Conservation (phyloP, 2,329 filamentous ascomycete genomes). For the Scedosporium aurantiacum region DNA sequence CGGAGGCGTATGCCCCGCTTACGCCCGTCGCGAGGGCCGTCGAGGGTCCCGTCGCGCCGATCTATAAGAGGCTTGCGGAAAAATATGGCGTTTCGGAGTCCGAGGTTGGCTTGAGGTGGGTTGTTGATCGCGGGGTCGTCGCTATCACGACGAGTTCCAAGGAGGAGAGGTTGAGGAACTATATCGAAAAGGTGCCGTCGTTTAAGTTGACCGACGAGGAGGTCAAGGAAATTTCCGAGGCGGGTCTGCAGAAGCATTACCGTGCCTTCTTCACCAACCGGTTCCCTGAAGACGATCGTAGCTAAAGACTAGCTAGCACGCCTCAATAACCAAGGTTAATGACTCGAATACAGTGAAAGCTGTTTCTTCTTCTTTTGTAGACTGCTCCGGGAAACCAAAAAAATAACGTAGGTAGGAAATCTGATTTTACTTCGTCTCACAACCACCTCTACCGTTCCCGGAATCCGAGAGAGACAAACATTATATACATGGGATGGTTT, state of each 20-base stretch:
- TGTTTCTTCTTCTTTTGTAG: neutral
- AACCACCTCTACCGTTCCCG: constrained; percentile 2
- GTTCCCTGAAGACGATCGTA: constrained; percentile 40
- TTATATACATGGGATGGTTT: constrained; percentile 3
- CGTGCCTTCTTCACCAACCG: constrained; percentile 46
- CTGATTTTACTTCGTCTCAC: neutral
- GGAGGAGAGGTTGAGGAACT: constrained; percentile 45
- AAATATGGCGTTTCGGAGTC: constrained; percentile 48
- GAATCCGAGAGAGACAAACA: constrained; percentile 5
- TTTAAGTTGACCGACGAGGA: constrained; percentile 52
- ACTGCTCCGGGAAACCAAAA: neutral
- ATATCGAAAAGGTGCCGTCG: constrained; percentile 33
- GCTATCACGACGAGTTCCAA: constrained; percentile 49
- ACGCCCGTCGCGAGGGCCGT: constrained; percentile 35
- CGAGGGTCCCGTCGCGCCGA: constrained; percentile 39
- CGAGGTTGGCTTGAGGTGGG: constrained; percentile 49
- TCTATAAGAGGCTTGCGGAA: constrained; percentile 37
- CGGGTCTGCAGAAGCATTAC: constrained; percentile 50
- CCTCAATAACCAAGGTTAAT: neutral
- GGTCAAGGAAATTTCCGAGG: constrained; percentile 41
- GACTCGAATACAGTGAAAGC: neutral
- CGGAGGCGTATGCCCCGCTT: constrained; percentile 45
- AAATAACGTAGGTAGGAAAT: neutral
- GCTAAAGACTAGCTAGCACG: constrained; percentile 17
- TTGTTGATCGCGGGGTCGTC: constrained; percentile 47